Base-by-base conservation (phyloP, 140 eudicot genomes). In the Flaveria floridana region DNA sequence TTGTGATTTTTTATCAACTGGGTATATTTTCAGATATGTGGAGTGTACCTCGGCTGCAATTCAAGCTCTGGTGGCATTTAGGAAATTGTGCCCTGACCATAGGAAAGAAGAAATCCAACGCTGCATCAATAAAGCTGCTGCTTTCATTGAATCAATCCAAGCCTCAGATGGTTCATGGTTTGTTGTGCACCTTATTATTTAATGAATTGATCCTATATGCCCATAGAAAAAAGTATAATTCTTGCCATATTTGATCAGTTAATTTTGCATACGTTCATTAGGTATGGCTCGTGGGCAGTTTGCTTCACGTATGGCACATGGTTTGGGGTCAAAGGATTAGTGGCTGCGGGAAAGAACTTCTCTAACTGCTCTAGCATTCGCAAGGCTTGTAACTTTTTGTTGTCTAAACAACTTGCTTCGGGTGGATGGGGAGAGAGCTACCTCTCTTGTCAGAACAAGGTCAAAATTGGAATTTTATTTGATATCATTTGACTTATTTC, bases 341-440 rank as follows among this genome's bases (percentile, higher is more conserved):
- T 82, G 47, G 86, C 81, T 28, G 89, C 89, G 23, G 96, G 98
- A 30, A 88, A 63, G 78, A 88, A 69, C 72, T 90, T 61, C 77
- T 68, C 80, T 14, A 90, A 84, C 82, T 79, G 96, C 74, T 55
- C 70, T 47, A 70, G 84, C 67, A 56, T 93, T 52, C 86, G 91
- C 71, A 90, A 81, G 65, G 98, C 96, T 69, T 86, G 92, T 72
- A 86, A 85, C 42, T 93, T 93, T 69, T 78, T 93, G 53, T 72
- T 93, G 56, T 84, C 91, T 2, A 88, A 86, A 73, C 98, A 93
- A 74, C 89, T 85, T 65, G 79, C 83, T 26, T 84, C 85, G 2
- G 97, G 98, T 37, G 98, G 98, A 28, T 93, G 98, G 98, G 96
- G 97, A 16, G 97, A 93, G 85, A 90, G 97, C 73, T 90, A 88